These are phyloP conservation scores for Pyracantha coccinea DNA, from an alignment of 331 rosid genomes.

Conservation along the genomic window DNA sequence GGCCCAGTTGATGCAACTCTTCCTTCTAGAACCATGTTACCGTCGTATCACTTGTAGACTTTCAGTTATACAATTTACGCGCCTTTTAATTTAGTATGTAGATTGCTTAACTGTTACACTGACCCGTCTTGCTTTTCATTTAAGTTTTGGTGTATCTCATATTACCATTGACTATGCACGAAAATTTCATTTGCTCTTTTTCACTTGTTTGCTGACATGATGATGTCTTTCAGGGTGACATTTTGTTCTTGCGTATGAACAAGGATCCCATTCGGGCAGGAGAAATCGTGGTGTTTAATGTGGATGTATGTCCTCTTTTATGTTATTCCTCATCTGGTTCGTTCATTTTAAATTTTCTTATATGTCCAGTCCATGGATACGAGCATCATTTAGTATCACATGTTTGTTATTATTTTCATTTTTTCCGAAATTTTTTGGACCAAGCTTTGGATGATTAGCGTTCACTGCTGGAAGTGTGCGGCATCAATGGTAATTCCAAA, in stretches of 20 bases:
- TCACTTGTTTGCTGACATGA: neutral
- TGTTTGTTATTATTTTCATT: neutral
- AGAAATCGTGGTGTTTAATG: slow-evolving; percentile 7
- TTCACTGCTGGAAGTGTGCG: neutral
- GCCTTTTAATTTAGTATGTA: neutral
- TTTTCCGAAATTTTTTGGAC: neutral
- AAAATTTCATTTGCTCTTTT: neutral
- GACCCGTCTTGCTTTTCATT: neutral
- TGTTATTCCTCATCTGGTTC: neutral
- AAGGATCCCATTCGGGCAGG: slow-evolving; percentile 67
- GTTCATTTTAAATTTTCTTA: neutral
- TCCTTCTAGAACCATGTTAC: neutral
- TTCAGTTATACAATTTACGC: neutral
- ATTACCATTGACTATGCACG: neutral
- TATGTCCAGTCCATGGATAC: neutral
- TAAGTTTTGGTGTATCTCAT: neutral
- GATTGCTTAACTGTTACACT: neutral
- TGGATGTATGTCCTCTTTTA: slow-evolving; percentile 36
- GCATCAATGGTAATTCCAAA: too few species aligned
- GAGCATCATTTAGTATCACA: neutral
- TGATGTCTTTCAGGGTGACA: slow-evolving; percentile 54
- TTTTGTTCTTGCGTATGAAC: slow-evolving; percentile 72
- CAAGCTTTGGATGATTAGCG: neutral
- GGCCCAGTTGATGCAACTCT: neutral
- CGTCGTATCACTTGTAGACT: neutral